A percentile compares a stretch with the other conserved stretches of the same genome.
phyloP scores from a whole-genome alignment of 179 eudicot species.

The Beta corolliflora region DNA sequence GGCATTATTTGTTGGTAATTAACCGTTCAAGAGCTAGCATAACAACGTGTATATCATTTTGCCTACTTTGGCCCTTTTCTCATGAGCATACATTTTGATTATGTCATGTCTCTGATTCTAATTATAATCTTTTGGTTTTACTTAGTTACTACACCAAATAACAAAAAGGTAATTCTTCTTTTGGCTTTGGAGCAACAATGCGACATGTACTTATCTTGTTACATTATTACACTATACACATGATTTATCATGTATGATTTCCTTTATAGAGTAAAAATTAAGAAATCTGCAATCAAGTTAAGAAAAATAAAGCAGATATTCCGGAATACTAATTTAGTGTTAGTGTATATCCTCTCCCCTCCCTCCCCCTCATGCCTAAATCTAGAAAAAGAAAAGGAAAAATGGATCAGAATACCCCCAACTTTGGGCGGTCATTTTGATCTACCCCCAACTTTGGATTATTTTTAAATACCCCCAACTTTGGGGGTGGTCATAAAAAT shows the following conservation, averaged over 20 bases:
- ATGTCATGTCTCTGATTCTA: slow-evolving; percentile 1
- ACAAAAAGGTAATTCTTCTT: neutral
- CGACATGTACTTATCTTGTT: neutral
- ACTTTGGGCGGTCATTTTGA: no score
- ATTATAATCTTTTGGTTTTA: neutral
- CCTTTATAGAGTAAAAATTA: neutral
- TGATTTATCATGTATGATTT: neutral
- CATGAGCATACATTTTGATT: slow-evolving; percentile 2
- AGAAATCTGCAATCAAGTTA: neutral
- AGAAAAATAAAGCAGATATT: neutral
- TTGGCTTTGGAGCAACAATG: neutral
- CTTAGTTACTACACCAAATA: neutral
- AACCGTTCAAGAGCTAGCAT: neutral
- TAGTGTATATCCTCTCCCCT: no score
- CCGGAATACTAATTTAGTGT: no score
- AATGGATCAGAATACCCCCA: no score
- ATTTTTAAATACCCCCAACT: no score
- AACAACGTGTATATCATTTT: slow-evolving; percentile 16
- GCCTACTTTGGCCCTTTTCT: neutral
- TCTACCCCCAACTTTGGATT: no score
- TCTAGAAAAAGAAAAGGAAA: no score
- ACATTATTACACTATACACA: neutral
- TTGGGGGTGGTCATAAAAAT: no score
- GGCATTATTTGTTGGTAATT: slow-evolving; percentile 1
- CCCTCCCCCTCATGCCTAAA: no score